Percentiles rank a stretch among this genome's conserved stretches.
Evolutionary conservation across 2,329 filamentous ascomycete species (phyloP).

Genomic region (Botrytis byssoidea): DNA sequence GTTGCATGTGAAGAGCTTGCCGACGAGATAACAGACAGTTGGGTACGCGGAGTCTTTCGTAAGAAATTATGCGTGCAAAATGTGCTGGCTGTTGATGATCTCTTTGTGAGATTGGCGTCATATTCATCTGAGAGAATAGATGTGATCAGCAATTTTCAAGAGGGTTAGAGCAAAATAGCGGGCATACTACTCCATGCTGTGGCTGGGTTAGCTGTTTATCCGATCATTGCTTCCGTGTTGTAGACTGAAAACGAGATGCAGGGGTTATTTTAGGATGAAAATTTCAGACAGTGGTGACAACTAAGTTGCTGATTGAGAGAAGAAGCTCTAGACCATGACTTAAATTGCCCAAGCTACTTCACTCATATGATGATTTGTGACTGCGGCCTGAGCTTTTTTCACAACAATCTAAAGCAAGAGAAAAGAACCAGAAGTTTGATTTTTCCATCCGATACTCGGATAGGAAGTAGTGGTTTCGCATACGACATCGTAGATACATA

Average conservation of each 20-base stretch:
- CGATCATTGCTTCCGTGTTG: not conserved
- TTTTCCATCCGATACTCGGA: not conserved
- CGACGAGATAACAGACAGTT: not conserved
- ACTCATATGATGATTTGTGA: not conserved
- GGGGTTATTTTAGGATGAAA: not conserved
- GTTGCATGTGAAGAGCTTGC: not conserved
- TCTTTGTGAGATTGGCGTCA: not conserved
- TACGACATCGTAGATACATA: not conserved
- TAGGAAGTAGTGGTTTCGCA: not conserved
- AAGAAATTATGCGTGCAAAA: not conserved
- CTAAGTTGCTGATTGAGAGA: not conserved
- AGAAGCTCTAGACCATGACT: not conserved
- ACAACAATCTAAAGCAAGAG: not conserved
- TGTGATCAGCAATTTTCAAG: not conserved
- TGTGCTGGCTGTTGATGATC: slow-evolving; percentile 3
- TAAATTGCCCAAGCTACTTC: not conserved
- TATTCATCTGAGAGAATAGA: not conserved
- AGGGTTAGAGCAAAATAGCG: not conserved
- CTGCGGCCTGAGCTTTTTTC: not conserved
- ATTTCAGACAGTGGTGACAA: not conserved
- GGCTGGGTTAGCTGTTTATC: not conserved
- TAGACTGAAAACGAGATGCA: not conserved
- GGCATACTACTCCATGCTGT: not conserved
- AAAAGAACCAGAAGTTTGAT: not conserved
- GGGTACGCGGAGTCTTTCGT: slow-evolving; percentile 3